phyloP scores from a whole-genome alignment of 1,284 basidiomycete genomes.

The Sporisorium iseilematis-ciliati region DNA sequence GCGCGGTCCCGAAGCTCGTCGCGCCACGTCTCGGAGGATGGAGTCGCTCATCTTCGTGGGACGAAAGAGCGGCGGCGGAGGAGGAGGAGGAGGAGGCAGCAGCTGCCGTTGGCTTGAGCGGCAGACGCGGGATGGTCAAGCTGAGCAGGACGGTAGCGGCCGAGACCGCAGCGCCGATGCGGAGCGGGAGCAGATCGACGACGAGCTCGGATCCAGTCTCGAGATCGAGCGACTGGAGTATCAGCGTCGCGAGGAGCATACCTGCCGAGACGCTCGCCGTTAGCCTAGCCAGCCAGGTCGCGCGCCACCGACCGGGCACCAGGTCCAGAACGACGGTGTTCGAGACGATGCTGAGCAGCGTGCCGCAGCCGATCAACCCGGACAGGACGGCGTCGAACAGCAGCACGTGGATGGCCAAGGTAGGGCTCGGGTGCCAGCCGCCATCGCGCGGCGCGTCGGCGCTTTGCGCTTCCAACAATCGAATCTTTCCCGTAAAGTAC shows the following conservation, averaged over 20 bases:
- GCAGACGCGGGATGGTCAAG: background rate
- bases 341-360: constrained; percentile 10
- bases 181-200: constrained; percentile 3
- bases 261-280: constrained; percentile 9
- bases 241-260: constrained; percentile 8
- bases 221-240: constrained; percentile 10
- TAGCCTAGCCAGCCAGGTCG: constrained; percentile 8
- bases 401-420: constrained; percentile 5
- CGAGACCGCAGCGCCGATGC: constrained; percentile 8
- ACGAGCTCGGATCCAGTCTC: constrained; percentile 8
- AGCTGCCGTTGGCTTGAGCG: constrained; percentile 3
- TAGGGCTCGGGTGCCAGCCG: constrained; percentile 8
- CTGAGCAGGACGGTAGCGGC: constrained; percentile 8
- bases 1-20: constrained; percentile 1
- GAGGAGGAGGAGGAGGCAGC: too few relatives aligned
- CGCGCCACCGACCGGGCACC: constrained; percentile 1
- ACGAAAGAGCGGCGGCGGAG: constrained; percentile 5
- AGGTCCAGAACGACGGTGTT: constrained; percentile 6
- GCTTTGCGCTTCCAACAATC: constrained; percentile 7
- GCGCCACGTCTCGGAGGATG: constrained; percentile 8
- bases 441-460: constrained; percentile 3
- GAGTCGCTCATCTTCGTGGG: constrained; percentile 8
- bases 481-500: constrained; percentile 7
- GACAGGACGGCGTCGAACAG: constrained; percentile 6
- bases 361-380: constrained; percentile 10